Evolutionary conservation across 2,329 filamentous ascomycete species (phyloP), one percentile per base, ranked within the genome.

Genomic region (Alternaria tenuissima): DNA sequence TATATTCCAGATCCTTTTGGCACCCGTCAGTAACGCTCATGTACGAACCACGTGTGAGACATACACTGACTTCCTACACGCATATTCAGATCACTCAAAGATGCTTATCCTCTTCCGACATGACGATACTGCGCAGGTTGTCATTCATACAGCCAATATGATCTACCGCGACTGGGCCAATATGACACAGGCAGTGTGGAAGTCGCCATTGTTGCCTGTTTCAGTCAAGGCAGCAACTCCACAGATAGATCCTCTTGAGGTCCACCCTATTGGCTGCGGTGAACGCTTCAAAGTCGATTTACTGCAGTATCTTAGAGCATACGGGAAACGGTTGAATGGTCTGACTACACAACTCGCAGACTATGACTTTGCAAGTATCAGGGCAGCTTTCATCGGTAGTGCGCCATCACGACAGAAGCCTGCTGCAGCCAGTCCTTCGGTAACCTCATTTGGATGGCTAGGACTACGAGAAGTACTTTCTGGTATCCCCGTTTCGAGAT

Each of bases 121-220:
- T 74, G 92, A 96, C 73, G 88, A 90, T 63, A 87, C 84, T 0
- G 91, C 90, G 0, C 91, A 96, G 78, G 81, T 97, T 6, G 79
- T 96, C 57, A 93, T 97, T 30, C 92, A 96, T 69, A 97, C 93
- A 0, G 92, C 93, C 18, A 97, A 97, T 69, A 93, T 96, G 90
- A 94, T 96, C n/a, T 73, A 84, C 4, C 88, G 89, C 56, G 93
- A 97, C 76, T 97, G 93, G 93, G 86, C 83, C 1, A 95, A 95
- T 68, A 91, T 96, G 91, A 91, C 89, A 1, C 93, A 97, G 75
- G 92, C 88, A 1, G 86, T 91, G 5, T 97, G 93, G 93, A 83
- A 81, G 51, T 94, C 92, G 0, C 92, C 92, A 0, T 73, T 86
- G 1, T 85, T 96, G 1, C 88, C 91, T 1, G 77, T 86, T 4